A percentile compares a stretch with the other conserved stretches of the same genome.
These are phyloP conservation scores for Chenopodium suecicum DNA, from an alignment of 148 eudicot genomes.

Conservation along the genomic window DNA sequence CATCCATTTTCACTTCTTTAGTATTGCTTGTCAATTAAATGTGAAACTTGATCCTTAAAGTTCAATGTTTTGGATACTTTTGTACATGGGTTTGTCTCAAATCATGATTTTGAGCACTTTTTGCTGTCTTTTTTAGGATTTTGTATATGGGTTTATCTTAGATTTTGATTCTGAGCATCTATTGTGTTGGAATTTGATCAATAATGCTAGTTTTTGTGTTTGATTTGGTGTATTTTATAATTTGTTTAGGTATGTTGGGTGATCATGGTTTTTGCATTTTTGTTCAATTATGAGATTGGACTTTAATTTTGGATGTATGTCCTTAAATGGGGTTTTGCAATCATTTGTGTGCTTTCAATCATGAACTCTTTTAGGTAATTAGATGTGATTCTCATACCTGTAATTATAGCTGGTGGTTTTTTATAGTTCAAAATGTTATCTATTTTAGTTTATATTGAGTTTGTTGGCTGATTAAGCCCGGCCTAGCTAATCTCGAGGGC, in stretches of 20 bases:
- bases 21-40: neutral
- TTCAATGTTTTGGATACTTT: neutral
- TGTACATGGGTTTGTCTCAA: neutral
- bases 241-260: conserved; percentile 3
- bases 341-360: neutral
- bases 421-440: neutral
- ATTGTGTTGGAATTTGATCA: conserved; percentile 4
- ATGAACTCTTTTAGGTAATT: neutral
- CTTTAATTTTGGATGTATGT: neutral
- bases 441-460: neutral
- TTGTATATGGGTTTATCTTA: conserved; percentile 21
- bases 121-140: neutral
- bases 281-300: conserved; percentile 5
- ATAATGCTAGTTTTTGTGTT: neutral
- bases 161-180: conserved; percentile 15
- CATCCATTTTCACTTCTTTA: neutral
- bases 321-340: neutral
- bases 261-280: neutral
- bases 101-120: neutral
- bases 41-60: neutral
- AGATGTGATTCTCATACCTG: neutral
- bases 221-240: neutral
- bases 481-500: neutral
- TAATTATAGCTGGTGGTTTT: neutral
- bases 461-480: conserved; percentile 2